These are phyloP conservation scores for Medicago ruthenica DNA, from an alignment of 306 rosid species.

Conservation along the genomic window DNA sequence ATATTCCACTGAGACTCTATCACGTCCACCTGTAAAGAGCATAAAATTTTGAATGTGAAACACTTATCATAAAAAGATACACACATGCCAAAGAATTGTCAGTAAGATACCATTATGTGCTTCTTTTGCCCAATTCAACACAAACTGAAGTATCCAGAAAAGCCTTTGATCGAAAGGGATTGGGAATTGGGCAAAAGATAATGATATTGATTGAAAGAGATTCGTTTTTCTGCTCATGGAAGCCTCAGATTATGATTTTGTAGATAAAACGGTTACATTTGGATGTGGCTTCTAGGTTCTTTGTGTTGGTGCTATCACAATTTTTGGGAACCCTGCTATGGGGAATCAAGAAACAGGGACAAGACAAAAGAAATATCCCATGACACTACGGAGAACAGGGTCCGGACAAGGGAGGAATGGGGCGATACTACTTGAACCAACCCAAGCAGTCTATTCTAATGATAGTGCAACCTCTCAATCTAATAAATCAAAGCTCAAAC, in stretches of 20 bases:
- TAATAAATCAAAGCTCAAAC: background rate
- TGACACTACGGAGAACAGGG: background rate
- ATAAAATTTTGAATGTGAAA: conserved; percentile 34
- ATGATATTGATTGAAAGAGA: too few relatives aligned
- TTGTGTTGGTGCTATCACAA: background rate
- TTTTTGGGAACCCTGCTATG: background rate
- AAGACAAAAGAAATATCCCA: background rate
- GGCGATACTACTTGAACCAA: background rate
- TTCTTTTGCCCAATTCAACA: background rate
- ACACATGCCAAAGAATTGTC: conserved; percentile 4
- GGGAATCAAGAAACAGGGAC: background rate
- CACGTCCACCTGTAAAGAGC: conserved; percentile 82
- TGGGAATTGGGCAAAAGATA: too few relatives aligned
- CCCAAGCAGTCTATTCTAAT: background rate
- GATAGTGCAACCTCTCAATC: background rate
- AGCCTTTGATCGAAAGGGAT: too few relatives aligned
- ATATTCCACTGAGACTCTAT: conserved; percentile 97
- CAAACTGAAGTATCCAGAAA: background rate
- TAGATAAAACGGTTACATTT: background rate
- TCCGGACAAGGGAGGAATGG: background rate
- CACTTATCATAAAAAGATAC: conserved; percentile 6
- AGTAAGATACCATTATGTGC: conserved; percentile 14
- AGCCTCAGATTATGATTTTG: background rate
- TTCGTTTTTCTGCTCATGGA: background rate
- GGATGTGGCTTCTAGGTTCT: background rate